Percentiles rank a stretch among this genome's conserved stretches.
Conservation (phyloP, 225 moss, liverwort and hornwort species). For the Marchantia paleacea region DNA sequence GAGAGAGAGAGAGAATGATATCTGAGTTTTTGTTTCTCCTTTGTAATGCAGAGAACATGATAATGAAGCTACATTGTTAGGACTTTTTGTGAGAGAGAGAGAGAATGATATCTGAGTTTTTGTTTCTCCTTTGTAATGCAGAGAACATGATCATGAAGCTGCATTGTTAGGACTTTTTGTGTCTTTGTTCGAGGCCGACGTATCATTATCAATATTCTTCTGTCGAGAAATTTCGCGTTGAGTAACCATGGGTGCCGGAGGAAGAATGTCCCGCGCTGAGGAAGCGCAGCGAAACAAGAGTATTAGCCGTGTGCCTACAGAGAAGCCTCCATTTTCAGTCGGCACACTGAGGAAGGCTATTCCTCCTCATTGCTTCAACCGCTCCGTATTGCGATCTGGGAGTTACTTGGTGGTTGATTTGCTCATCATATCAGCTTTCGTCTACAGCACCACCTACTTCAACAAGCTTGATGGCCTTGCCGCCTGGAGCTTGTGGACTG, state of each 20-base stretch:
- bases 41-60: too few species aligned
- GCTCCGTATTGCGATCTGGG: constrained; percentile 66
- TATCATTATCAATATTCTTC: background rate
- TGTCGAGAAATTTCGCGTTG: background rate
- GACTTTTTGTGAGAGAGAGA: background rate
- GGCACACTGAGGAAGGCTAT: constrained; percentile 65
- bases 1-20: background rate
- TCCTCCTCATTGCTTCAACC: constrained; percentile 73
- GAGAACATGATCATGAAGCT: background rate
- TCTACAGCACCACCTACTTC: constrained; percentile 55
- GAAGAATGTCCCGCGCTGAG: constrained; percentile 35
- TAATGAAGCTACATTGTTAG: background rate
- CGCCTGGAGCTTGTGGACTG: constrained; percentile 61
- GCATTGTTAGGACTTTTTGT: background rate
- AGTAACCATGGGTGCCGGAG: constrained; percentile 36
- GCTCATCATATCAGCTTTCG: constrained; percentile 47
- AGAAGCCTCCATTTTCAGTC: constrained; percentile 73
- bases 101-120: background rate
- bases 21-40: background rate
- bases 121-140: background rate
- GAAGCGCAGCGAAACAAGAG: constrained; percentile 7
- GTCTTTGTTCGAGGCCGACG: background rate
- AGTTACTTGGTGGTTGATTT: constrained; percentile 69
- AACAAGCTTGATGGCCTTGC: constrained; percentile 44
- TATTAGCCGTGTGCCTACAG: constrained; percentile 52